phyloP scores from a whole-genome alignment of 1,284 basidiomycete species.

The Sparassis latifolia region DNA sequence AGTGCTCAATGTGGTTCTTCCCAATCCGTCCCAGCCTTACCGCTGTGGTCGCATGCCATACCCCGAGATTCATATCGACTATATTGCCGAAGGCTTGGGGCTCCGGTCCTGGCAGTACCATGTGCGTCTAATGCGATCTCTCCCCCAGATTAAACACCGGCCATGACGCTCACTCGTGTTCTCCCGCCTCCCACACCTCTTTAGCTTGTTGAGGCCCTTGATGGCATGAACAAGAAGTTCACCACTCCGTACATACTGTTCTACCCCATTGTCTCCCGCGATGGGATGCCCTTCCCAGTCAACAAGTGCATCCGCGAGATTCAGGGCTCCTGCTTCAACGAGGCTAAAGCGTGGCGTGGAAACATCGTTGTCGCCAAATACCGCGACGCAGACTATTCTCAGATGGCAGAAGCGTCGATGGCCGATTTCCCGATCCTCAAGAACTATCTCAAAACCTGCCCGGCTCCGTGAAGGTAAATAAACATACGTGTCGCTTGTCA shows the following conservation, averaged over 20 bases:
- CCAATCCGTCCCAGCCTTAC: conserved; percentile 27
- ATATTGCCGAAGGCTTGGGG: conserved; percentile 65
- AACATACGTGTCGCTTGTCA: background rate
- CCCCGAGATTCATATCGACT: conserved; percentile 79
- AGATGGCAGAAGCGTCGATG: conserved; percentile 68
- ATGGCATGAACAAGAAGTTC: conserved; percentile 73
- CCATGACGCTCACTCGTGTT: conserved; percentile 10
- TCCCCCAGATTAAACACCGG: conserved; percentile 12
- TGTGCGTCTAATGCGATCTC: conserved; percentile 31
- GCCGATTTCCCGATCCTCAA: conserved; percentile 75
- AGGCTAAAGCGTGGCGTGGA: conserved; percentile 66
- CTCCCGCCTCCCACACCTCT: background rate
- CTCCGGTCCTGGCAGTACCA: conserved; percentile 66
- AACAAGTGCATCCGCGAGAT: conserved; percentile 71
- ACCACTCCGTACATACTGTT: conserved; percentile 72
- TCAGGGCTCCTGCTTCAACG: conserved; percentile 53
- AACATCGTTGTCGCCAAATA: conserved; percentile 75
- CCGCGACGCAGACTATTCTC: conserved; percentile 57
- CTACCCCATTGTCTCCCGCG: conserved; percentile 65
- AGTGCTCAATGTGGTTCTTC: conserved; percentile 40
- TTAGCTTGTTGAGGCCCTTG: conserved; percentile 66
- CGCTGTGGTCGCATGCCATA: conserved; percentile 56
- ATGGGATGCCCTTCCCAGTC: conserved; percentile 72
- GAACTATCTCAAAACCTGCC: conserved; percentile 66
- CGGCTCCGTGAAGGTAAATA: conserved; percentile 31